Evolutionary conservation across 208 protist genomes (phyloP), one percentile per base, ranked within the genome.

Genomic region (Acanthamoeba lenticulata): DNA sequence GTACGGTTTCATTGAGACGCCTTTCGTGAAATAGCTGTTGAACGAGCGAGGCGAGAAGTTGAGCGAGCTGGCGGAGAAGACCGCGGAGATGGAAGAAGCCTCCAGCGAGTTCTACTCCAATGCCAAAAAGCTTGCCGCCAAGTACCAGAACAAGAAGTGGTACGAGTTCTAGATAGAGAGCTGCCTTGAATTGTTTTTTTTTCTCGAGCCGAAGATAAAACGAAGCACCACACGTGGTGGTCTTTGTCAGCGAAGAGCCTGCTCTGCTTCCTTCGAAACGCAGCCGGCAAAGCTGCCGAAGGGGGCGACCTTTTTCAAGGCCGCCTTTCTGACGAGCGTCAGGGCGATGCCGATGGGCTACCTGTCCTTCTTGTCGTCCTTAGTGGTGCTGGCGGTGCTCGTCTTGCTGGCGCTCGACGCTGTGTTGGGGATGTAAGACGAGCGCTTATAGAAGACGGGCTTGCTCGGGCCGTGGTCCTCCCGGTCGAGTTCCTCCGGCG

Each of bases 101-200:
- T 85, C 74, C 7, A 45, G 44, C 74, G 74, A 85, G 74, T 85
- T 85, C 74, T 85, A 85, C 44, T 5, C 38, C 38, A 85, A 85
- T 21, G 74, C 74, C 42, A 85, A 55, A 42, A 85, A 55, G 74
- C 74, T 85, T n/a, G 74, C 74, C 38, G 74, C 47, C 74, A 85
- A 85, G 74, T 85, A 85, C 74, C 47, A 85, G 74, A 85, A 85
- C 44, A 85, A 85, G 74, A 85, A 85, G 74, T 85, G 74, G 74
- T 85, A 85, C 74, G 74, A 85, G 42, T 85, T 85, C n/a, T 85
- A 19, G 62, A 15, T 13, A 24, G 27, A 72, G 62, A 72, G 62
- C 7, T 15, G n/a, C n/a, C n/a, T n/a, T n/a, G n/a, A 72, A 72
- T 7, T 9, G n/a, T 72, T 15, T 32, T 24, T 15, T 32, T 34